Conservation (phyloP, 2,329 filamentous ascomycete species). For the Malbranchea cinnamomea region DNA sequence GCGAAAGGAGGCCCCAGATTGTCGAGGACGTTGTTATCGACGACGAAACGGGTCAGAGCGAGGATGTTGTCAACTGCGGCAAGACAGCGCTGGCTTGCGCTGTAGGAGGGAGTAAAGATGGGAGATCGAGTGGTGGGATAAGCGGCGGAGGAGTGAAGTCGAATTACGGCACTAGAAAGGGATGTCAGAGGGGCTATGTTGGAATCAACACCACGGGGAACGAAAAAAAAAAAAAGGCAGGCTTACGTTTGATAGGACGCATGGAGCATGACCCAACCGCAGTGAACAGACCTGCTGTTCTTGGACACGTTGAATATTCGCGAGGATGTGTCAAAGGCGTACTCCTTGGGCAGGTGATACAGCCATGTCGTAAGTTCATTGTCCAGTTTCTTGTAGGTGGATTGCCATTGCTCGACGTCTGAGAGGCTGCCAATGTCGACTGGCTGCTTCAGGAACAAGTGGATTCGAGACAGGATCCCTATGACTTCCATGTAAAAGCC, state of each 20-base stretch:
- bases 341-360: constrained; percentile 65
- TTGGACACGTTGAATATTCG: constrained; percentile 55
- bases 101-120: constrained; percentile 80
- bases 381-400: constrained; percentile 72
- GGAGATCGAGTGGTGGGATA: constrained; percentile 80
- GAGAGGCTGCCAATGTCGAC: constrained; percentile 73
- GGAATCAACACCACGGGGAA: no score
- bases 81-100: constrained; percentile 68
- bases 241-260: constrained; percentile 69
- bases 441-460: constrained; percentile 75
- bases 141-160: constrained; percentile 79
- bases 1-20: constrained; percentile 83
- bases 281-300: constrained; percentile 55
- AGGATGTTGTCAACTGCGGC: constrained; percentile 71
- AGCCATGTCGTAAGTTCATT: constrained; percentile 70
- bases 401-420: constrained; percentile 83
- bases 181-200: not conserved
- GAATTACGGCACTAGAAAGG: constrained; percentile 57
- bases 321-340: constrained; percentile 56
- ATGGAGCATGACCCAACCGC: constrained; percentile 82
- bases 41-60: constrained; percentile 62
- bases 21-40: constrained; percentile 56
- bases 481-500: constrained; percentile 83
- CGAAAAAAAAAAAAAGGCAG: constrained; percentile 8
- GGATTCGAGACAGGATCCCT: constrained; percentile 73